These are phyloP conservation scores for Sutorius australiensis DNA, from an alignment of 768 basidiomycete species.

Conservation along the genomic window DNA sequence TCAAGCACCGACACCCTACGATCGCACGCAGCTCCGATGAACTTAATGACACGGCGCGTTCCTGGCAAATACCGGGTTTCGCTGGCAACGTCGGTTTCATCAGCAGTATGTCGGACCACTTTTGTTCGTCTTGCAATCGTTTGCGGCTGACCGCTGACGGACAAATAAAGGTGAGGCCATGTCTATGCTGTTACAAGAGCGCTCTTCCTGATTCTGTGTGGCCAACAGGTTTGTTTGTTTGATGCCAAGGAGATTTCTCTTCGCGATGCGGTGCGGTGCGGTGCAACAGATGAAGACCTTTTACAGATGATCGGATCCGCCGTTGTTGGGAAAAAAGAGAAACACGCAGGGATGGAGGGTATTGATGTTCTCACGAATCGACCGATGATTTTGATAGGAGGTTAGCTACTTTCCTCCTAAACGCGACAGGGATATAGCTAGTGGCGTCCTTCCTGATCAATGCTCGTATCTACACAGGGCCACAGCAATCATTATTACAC, in stretches of 20 bases:
- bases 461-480: conserved; percentile 23
- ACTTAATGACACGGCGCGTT: conserved; percentile 76
- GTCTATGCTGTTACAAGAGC: background rate
- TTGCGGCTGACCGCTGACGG: conserved; percentile 87
- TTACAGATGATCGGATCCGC: conserved; percentile 60
- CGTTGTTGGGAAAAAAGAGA: conserved; percentile 68
- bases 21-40: conserved; percentile 62
- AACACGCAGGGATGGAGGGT: conserved; percentile 80
- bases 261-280: conserved; percentile 65
- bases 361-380: conserved; percentile 75
- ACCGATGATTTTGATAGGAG: conserved; percentile 92
- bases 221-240: conserved; percentile 74
- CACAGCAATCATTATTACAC: conserved; percentile 2
- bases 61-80: conserved; percentile 71
- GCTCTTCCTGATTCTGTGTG: conserved; percentile 1
- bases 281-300: conserved; percentile 61
- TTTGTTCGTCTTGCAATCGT: conserved; percentile 82
- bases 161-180: conserved; percentile 66
- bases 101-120: conserved; percentile 92
- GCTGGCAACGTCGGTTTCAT: conserved; percentile 80
- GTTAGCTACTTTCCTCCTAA: conserved; percentile 56
- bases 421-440: conserved; percentile 16
- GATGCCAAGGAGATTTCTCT: conserved; percentile 82
- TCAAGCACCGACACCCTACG: conserved; percentile 45
- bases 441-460: conserved; percentile 21